Percentiles rank a stretch among this genome's conserved stretches.
Evolutionary conservation across 2,329 filamentous ascomycete species (phyloP).

Genomic region (Paradendryphiella salina): DNA sequence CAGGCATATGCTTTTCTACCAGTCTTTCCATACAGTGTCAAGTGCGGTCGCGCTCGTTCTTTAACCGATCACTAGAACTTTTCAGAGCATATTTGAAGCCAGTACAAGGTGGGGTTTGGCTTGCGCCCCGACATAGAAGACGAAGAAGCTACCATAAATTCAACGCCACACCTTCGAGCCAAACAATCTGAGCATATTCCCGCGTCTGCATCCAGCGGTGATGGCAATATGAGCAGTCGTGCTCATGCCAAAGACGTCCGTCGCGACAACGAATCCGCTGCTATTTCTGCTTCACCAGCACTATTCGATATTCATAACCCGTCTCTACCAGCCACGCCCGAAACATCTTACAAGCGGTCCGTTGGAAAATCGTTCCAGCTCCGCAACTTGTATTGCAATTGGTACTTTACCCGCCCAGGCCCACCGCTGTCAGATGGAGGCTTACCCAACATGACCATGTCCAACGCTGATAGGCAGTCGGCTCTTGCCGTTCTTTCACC

Average conservation of each 20-base stretch:
- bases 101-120: slow-evolving; percentile 6
- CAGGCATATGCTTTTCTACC: background rate
- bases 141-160: slow-evolving; percentile 3
- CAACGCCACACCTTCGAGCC: background rate
- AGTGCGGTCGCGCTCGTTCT: background rate
- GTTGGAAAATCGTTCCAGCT: background rate
- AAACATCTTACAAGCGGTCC: background rate
- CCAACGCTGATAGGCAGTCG: background rate
- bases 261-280: background rate
- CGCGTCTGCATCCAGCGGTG: background rate
- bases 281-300: background rate
- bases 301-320: slow-evolving; percentile 1
- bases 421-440: background rate
- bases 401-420: background rate
- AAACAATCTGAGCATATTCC: background rate
- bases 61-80: background rate
- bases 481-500: slow-evolving; percentile 10
- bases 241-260: background rate
- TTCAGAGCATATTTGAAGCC: slow-evolving; percentile 4
- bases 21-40: background rate
- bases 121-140: background rate
- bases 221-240: background rate
- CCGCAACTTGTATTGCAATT: background rate
- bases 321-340: background rate
- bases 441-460: background rate